A percentile compares a stretch with the other conserved stretches of the same genome.
phyloP scores from a whole-genome alignment of 2,329 filamentous ascomycete species.

The Ophiostoma sp. region DNA sequence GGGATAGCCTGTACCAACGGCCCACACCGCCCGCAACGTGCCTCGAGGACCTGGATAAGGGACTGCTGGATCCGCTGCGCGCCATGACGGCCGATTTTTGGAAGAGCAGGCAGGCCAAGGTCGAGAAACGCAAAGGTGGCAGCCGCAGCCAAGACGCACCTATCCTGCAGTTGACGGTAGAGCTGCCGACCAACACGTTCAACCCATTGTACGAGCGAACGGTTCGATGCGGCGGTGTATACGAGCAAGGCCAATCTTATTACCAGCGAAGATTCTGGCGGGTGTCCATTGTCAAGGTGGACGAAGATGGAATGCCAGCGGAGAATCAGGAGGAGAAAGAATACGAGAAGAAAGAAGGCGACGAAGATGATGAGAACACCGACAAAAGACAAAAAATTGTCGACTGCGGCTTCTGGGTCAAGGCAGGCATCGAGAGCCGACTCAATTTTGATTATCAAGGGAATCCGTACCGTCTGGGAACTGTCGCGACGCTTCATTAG shows the following conservation, averaged over 20 bases:
- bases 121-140: background rate
- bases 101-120: background rate
- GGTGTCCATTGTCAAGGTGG: background rate
- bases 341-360: background rate
- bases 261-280: background rate
- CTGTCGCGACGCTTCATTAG: background rate
- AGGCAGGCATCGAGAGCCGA: background rate
- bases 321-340: background rate
- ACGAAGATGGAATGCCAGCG: background rate
- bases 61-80: background rate
- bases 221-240: background rate
- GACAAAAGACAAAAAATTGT: background rate
- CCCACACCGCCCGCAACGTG: background rate
- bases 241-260: background rate
- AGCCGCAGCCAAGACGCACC: background rate
- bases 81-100: background rate
- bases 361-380: background rate
- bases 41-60: background rate
- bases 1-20: background rate
- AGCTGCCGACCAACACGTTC: slow-evolving; percentile 10
- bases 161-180: background rate
- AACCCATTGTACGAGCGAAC: background rate
- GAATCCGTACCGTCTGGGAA: background rate
- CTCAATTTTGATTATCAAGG: background rate
- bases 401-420: slow-evolving; percentile 1